These are phyloP conservation scores for Yarrowia sp. DNA, from an alignment of 805 yeast genomes.

Conservation along the genomic window DNA sequence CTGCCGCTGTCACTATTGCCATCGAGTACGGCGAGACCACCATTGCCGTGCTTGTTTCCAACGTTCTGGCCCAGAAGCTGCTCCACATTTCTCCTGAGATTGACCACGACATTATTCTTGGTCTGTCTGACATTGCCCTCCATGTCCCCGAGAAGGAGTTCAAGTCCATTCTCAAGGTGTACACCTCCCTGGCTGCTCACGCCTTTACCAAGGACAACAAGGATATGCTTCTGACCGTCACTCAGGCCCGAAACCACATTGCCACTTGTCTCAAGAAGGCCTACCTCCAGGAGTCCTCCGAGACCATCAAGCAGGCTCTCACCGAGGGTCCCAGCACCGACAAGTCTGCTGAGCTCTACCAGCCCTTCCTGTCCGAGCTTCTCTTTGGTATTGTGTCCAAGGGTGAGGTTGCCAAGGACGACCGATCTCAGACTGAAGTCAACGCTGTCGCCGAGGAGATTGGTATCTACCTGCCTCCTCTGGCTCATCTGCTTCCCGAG, in stretches of 20 bases:
- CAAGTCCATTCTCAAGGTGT: conserved; percentile 63
- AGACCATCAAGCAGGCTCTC: conserved; percentile 41
- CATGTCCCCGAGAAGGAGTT: conserved; percentile 71
- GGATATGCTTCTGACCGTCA: conserved; percentile 45
- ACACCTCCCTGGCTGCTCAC: conserved; percentile 48
- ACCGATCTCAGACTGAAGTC: conserved; percentile 61
- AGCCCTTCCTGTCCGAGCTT: conserved; percentile 67
- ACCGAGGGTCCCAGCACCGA: conserved; percentile 35
- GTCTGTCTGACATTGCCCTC: conserved; percentile 68
- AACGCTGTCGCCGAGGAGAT: conserved; percentile 66
- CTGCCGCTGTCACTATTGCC: conserved; percentile 71
- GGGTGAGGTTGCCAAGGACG: conserved; percentile 79
- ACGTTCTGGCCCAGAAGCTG: conserved; percentile 81
- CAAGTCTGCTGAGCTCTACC: conserved; percentile 56
- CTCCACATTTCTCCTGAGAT: conserved; percentile 54
- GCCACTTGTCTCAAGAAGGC: conserved; percentile 57
- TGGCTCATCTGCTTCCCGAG: conserved; percentile 76
- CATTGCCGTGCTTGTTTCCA: conserved; percentile 76
- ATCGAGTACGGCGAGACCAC: conserved; percentile 70
- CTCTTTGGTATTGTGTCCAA: conserved; percentile 70
- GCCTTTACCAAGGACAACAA: conserved; percentile 56
- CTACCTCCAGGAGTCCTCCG: conserved; percentile 52
- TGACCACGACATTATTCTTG: conserved; percentile 66
- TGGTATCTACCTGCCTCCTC: conserved; percentile 69
- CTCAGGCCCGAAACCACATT: conserved; percentile 39